Evolutionary conservation across 176 grass and related monocot species (phyloP), one percentile per base, ranked within the genome.

Genomic region (Zoysia japonica): DNA sequence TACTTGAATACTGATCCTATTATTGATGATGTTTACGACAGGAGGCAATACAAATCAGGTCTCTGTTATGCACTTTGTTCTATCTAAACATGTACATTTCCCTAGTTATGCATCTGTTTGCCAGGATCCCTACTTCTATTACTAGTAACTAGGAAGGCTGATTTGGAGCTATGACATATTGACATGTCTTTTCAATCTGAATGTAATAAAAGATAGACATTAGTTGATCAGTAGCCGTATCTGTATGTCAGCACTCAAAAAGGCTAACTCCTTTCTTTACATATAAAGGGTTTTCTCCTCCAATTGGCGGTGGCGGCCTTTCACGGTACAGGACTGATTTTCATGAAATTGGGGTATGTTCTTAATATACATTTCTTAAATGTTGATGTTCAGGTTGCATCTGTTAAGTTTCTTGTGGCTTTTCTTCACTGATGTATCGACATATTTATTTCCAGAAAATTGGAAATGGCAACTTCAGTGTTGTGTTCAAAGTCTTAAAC

Each of bases 271-370:
- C 12, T 28, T 53, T 53, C 1, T 45, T 77, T 79, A 40, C 45
- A 45, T 62, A 40, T 86, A 42, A 73, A 99, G 96, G 78, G 17
- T 87, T 90, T 81, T 89, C 84, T 77, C 88, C 88, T 47, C 87
- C 86, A 41, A 81, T 93, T 82, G 96, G 88, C 9, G 85, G 86
- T 15, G 86, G 85, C 11, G 88, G 90, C 40, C 92, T 98, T 85
- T 94, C 96, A 89, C 90, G 96, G 6, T 98, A 98, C 84, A 82
- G 84, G 47, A 91, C 90, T 37, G 96, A 98, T 86, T 98, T 98
- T 53, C 96, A 94, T 86, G 92, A 98, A 82, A 72, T 98, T 5
- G 88, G 92, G 90, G 95, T 98, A 75, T 63, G 50, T 17, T 63
- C 35, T 78, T 5, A 47, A 64, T 83, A 75, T 9, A 67, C 71